Evolutionary conservation across 2,329 filamentous ascomycete species (phyloP).

Genomic region (Nemania diffusa): DNA sequence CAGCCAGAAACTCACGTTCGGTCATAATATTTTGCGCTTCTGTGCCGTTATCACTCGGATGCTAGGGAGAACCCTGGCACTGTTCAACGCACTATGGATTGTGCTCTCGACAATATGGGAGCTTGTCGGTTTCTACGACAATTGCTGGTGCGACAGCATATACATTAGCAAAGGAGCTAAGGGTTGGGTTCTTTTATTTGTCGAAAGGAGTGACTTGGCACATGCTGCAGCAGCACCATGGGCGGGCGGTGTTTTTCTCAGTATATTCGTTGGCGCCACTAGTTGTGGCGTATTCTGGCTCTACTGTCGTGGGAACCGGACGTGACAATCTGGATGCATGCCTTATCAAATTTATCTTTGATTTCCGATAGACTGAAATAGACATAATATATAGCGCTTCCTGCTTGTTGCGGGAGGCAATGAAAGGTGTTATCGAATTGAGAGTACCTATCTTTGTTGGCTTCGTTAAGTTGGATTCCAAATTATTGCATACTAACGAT

Average conservation of each 20-base stretch:
- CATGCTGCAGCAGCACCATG: constrained; percentile 18
- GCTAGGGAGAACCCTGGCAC: constrained; percentile 27
- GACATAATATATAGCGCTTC: too few relatives aligned
- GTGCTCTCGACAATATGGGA: constrained; percentile 37
- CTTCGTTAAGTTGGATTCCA: too few relatives aligned
- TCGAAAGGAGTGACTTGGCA: constrained; percentile 23
- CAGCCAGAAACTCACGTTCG: neutral
- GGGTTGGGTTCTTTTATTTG: constrained; percentile 37
- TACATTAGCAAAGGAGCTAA: constrained; percentile 23
- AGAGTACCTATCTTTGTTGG: too few relatives aligned
- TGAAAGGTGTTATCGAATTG: too few relatives aligned
- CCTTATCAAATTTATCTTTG: neutral
- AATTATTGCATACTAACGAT: too few relatives aligned
- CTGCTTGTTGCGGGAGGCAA: too few relatives aligned
- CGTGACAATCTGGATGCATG: neutral
- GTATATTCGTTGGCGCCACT: constrained; percentile 18
- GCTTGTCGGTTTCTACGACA: constrained; percentile 41
- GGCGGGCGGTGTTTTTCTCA: constrained; percentile 31
- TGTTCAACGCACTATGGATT: constrained; percentile 35
- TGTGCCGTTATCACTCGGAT: constrained; percentile 31
- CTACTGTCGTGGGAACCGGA: constrained; percentile 34
- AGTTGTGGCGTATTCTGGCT: constrained; percentile 34
- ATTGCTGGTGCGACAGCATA: constrained; percentile 38
- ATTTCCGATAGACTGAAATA: too few relatives aligned
- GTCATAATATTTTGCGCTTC: constrained; percentile 23